A percentile compares a stretch with the other conserved stretches of the same genome.
These are phyloP conservation scores for Discostella pseudostelligera DNA, from an alignment of 108 stramenopile genomes.

Conservation along the genomic window DNA sequence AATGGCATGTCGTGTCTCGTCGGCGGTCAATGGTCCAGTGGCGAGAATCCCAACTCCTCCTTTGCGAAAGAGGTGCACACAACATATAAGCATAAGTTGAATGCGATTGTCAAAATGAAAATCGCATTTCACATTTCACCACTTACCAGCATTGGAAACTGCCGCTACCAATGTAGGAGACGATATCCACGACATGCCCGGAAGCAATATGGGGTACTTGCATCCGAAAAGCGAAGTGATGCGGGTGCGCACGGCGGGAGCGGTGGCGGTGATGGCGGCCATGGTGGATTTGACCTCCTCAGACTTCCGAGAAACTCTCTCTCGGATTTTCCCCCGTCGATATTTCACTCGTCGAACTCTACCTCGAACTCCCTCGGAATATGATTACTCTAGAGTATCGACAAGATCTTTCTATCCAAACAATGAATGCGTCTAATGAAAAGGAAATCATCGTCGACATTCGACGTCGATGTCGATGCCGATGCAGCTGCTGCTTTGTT, in stretches of 20 bases:
- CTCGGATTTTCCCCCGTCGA: no score
- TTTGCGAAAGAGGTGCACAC: not conserved
- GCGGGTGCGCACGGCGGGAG: conserved; percentile 51
- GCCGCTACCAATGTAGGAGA: conserved; percentile 79
- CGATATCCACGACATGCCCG: conserved; percentile 88
- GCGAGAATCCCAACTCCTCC: conserved; percentile 85
- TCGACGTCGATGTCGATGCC: not conserved
- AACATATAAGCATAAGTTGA: not conserved
- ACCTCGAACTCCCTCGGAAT: no score
- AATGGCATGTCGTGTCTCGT: conserved; percentile 70
- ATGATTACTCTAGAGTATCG: no score
- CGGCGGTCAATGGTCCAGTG: conserved; percentile 75
- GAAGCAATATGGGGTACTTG: conserved; percentile 77
- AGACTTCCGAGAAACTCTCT: no score
- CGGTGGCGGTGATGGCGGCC: not conserved
- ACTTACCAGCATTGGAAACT: conserved; percentile 78
- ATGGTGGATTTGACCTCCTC: no score
- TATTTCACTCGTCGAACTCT: no score
- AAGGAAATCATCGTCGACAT: not conserved
- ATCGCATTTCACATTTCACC: no score
- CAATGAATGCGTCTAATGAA: no score
- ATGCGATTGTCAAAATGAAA: conserved; percentile 5
- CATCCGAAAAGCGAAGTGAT: conserved; percentile 73
- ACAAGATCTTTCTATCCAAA: no score
- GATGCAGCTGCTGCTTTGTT: no score